Percentiles rank a stretch among this genome's conserved stretches.
Evolutionary conservation across 768 basidiomycete genomes (phyloP).

Genomic region (Kwoniella bestiolae): DNA sequence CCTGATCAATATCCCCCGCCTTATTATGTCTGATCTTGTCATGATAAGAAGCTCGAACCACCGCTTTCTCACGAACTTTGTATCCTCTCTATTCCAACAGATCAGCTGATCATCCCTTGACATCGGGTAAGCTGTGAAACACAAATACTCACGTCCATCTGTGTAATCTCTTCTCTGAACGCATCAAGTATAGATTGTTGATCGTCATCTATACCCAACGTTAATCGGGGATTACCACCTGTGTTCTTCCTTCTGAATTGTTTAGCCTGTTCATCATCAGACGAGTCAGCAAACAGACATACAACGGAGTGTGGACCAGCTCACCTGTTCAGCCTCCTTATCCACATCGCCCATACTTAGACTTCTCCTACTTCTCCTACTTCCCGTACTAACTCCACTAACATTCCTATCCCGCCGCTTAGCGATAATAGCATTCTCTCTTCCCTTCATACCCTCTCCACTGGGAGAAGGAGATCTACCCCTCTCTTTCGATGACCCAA

Average conservation of each 20-base stretch:
- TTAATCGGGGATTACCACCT: constrained; percentile 31
- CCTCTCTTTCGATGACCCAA: not conserved
- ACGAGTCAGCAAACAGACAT: not conserved
- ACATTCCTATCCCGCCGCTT: constrained; percentile 25
- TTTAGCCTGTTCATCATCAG: constrained; percentile 26
- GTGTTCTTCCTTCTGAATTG: constrained; percentile 25
- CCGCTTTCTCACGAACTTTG: constrained; percentile 72
- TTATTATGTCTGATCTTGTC: constrained; percentile 74
- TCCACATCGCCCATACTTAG: constrained; percentile 51
- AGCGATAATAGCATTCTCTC: constrained; percentile 41
- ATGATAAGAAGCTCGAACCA: constrained; percentile 77
- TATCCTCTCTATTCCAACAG: constrained; percentile 66
- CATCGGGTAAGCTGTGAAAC: not conserved
- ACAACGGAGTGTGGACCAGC: not conserved
- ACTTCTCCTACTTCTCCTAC: constrained; percentile 41
- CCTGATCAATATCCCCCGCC: constrained; percentile 78
- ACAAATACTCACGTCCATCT: constrained; percentile 50
- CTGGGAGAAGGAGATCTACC: constrained; percentile 16
- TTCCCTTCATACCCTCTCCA: constrained; percentile 34
- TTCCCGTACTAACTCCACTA: constrained; percentile 20
- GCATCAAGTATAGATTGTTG: constrained; percentile 48
- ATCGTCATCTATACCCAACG: constrained; percentile 50
- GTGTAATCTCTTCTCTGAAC: constrained; percentile 48
- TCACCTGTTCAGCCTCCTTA: constrained; percentile 34
- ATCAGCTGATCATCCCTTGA: not conserved